phyloP scores from a whole-genome alignment of 2,329 filamentous ascomycete species.

The Tolypocladium amazonense region DNA sequence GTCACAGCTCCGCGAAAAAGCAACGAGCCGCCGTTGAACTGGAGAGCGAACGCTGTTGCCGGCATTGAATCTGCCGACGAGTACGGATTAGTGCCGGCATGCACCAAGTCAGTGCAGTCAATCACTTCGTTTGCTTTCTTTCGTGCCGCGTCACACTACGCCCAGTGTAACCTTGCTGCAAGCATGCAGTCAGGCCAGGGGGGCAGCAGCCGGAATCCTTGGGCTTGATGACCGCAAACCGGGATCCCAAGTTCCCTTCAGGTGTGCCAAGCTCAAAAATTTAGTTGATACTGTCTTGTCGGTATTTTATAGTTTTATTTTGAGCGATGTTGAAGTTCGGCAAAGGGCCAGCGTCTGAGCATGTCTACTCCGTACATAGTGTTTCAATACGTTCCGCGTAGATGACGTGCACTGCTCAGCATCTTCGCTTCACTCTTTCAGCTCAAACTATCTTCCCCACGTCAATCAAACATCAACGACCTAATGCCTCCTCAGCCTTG shows the following conservation, averaged over 20 bases:
- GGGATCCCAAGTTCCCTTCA: not conserved
- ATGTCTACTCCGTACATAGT: no score
- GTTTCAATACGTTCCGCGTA: no score
- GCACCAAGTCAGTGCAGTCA: not conserved
- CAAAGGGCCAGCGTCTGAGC: no score
- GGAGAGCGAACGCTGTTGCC: not conserved
- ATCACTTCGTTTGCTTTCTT: not conserved
- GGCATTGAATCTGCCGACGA: not conserved
- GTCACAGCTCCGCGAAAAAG: not conserved
- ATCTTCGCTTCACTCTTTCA: no score
- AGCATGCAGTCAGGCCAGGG: not conserved
- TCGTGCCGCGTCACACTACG: not conserved
- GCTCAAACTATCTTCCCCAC: no score
- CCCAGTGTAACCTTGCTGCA: not conserved
- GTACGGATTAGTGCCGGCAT: not conserved
- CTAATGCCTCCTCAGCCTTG: no score
- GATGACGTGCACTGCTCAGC: no score
- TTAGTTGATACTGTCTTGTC: not conserved
- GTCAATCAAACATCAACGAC: no score
- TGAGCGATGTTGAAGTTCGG: not conserved
- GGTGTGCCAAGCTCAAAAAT: not conserved
- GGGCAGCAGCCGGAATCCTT: not conserved
- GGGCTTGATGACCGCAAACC: not conserved
- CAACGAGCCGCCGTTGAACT: not conserved
- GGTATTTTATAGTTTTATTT: not conserved